Base-by-base conservation (phyloP, 768 basidiomycete species). In the Rhodotorula sphaerocarpa region DNA sequence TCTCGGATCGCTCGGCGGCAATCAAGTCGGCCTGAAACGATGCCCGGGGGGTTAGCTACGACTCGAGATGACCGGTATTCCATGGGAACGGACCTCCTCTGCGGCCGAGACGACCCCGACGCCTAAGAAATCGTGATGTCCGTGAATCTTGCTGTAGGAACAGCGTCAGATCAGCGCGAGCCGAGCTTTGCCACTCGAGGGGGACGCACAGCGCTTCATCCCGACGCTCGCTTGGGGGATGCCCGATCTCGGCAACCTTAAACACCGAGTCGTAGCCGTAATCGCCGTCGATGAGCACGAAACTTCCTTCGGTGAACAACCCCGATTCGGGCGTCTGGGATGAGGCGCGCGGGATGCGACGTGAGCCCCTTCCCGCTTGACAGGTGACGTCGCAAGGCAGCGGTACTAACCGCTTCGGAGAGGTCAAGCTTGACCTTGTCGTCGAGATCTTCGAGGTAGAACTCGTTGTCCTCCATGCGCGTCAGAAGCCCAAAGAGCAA, bases 81-180 rank as follows among this genome's bases (percentile, higher is more conserved):
- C 46, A 45, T 34, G 41, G 21, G 44, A 7, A 75, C 84, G 57
- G 71, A 92, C 93, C 75, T 97, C 95, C 78, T 97, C 92, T 9
- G 87, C 77, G 27, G 90, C 75, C 3, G 92, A 90, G 3, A 91
- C 87, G 6, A 88, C 84, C 3, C 95, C 95, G 70, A 87, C 84
- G n/a, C 95, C 95, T 16, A 97, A 81, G 72, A 97, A 95, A 75
- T 99, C 95, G 34, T 96, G 85, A 73, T 97, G 95, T 0, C 92
- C 95, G 73, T 88, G 95, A 68, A 97, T 85, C 44, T 87, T 89
- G 67, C 90, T 92, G 72, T 15, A 46, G 52, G 42, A 45, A 20
- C 59, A 71, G 55, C 33, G 27, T 0, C 5, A 21, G 3, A 21
- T 50, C 56, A 55, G 27, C 10, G 15, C 2, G n/a, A 7, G 23